Evolutionary conservation across 805 yeast species (phyloP).

Genomic region (Candida succiphila): DNA sequence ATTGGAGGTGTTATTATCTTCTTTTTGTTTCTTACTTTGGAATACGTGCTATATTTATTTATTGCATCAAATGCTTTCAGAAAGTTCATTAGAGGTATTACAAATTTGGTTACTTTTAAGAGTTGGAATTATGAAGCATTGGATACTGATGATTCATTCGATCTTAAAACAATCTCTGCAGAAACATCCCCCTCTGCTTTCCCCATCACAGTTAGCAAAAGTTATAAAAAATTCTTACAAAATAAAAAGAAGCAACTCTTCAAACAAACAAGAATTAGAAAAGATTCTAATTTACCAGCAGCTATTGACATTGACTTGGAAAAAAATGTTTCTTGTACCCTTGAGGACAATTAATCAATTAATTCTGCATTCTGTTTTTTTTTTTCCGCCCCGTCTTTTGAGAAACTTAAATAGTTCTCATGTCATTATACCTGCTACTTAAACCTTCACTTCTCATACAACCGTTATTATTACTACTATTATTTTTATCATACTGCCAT

Average conservation of each 20-base stretch:
- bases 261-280: slow-evolving; percentile 32
- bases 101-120: slow-evolving; percentile 13
- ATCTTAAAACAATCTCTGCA: neutral
- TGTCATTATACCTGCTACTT: too few relatives aligned
- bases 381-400: too few relatives aligned
- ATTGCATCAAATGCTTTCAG: slow-evolving; percentile 14
- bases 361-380: too few relatives aligned
- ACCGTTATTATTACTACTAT: too few relatives aligned
- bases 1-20: slow-evolving; percentile 60
- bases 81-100: slow-evolving; percentile 11
- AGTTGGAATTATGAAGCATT: slow-evolving; percentile 12
- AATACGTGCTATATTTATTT: slow-evolving; percentile 33
- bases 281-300: slow-evolving; percentile 44
- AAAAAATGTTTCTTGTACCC: slow-evolving; percentile 17
- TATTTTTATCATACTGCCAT: too few relatives aligned
- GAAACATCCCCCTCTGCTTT: neutral
- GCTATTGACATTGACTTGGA: slow-evolving; percentile 25
- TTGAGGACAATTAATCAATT: too few relatives aligned
- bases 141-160: neutral
- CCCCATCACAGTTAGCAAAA: neutral
- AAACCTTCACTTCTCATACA: too few relatives aligned
- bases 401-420: too few relatives aligned
- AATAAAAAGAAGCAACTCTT: neutral
- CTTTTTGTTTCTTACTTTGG: slow-evolving; percentile 31
- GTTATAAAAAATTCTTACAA: slow-evolving; percentile 1